Base-by-base conservation (phyloP, 164 flowering plant species). In the Houttuynia cordata region DNA sequence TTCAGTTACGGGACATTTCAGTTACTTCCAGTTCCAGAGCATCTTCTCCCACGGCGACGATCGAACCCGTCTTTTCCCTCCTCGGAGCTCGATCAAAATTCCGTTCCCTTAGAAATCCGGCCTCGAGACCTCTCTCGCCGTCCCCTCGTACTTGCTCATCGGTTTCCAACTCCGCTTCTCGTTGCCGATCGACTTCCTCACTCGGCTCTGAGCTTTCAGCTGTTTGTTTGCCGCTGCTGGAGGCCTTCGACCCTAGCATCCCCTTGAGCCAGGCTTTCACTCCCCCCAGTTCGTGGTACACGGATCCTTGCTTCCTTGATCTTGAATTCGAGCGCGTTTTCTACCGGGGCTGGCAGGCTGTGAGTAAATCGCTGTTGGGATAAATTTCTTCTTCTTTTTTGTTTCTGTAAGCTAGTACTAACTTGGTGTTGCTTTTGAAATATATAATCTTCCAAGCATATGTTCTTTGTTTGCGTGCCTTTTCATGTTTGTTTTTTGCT, bases 211-310 rank as follows among this genome's bases (percentile, higher is more conserved):
- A 3, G 10, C 25, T 57, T 14, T 34, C 45, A 17, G 17, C 45
- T 2, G 45, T 13, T 15, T n/a, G 53, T 42, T 58, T 41, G 20
- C 58, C 54, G 30, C 0, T 65, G 47, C 59, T 66, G 10, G 60
- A 61, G 61, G 68, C 63, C 15, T 72, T 92, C 67, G 70, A 92
- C 68, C 96, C 96, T 15, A 66, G 62, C 40, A 75, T 85, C 56
- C 93, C 93, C 0, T 34, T 92, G 9, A 81, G 85, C 66, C 68
- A 78, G 68, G 93, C 96, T 34, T 8, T 65, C 0, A 92, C 96
- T 21, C 98, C 96, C 7, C 96, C 96, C 2, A 84, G 90, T 64
- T 85, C 90, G 1, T 92, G 98, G 96, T 92, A 92, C 72, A 83
- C 85, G 7, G 75, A 85, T 55, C 82, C 89, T 34, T 69, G 79